Base-by-base conservation (phyloP, 139 green algal genomes). In the Chlorella sp. region DNA sequence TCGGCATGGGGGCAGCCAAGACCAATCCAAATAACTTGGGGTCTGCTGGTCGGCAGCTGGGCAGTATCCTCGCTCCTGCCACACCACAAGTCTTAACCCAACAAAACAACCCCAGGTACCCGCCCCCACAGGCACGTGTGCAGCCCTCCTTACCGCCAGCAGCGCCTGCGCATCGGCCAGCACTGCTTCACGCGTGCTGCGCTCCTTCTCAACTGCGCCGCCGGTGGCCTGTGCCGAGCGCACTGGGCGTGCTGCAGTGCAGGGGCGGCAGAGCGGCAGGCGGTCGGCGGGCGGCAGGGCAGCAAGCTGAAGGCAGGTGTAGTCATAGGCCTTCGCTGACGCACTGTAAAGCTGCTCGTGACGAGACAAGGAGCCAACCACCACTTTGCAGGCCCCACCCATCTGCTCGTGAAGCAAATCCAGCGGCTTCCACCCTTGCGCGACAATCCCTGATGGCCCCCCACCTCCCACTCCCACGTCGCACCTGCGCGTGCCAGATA, bases 151-250 rank as follows among this genome's bases (percentile, higher is more conserved):
- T 74, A 92, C 95, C 16, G 89, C 89, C 74, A 94, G 91, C 68
- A 97, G 85, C 23, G 91, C 94, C 69, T 95, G 86, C 0, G 94
- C 92, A 71, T 97, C 94, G 0, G 94, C 94, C 88, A 96, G 87
- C 47, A 95, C 92, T 4, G 92, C 91, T 30, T 90, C 87, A 7
- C 83, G 65, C 2, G 83, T 85, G 36, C 64, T 71, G 20, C 87
- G 74, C 34, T 79, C 80, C 75, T 86, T n/a, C 38, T 83, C 70
- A 47, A 79, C 68, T 17, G 82, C 69, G 51, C 64, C 86, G 2
- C 82, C 87, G 9, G 76, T 90, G 63, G 55, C 63, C 85, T 90
- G 87, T 15, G 87, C 87, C 4, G 74, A 76, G 74, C 87, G 90
- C 39, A 87, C 84, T 4, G 89, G 88, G 71, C 32, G 86, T 60